Conservation (phyloP, 768 basidiomycete genomes). For the Russula compacta region DNA sequence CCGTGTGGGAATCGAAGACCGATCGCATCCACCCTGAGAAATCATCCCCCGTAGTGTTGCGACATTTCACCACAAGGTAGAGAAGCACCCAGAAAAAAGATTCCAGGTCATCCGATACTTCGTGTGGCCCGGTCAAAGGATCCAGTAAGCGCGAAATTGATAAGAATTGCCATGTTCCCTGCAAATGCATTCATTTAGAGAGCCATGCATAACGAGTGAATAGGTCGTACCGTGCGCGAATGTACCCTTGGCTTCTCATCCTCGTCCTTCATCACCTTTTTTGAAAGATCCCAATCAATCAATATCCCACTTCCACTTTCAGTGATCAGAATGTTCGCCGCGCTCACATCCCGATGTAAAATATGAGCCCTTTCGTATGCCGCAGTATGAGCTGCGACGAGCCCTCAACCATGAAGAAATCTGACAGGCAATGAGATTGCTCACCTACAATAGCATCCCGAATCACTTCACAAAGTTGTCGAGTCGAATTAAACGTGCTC, state of each 20-base stretch:
- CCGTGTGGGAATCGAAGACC: background rate
- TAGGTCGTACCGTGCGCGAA: background rate
- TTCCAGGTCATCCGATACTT: conserved; percentile 18
- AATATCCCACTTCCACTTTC: background rate
- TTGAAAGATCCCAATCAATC: conserved; percentile 4
- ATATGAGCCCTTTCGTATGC: too few relatives aligned
- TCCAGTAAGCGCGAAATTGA: background rate
- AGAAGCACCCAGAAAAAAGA: conserved; percentile 16
- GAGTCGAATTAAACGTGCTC: background rate
- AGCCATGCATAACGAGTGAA: background rate
- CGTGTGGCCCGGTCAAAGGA: background rate
- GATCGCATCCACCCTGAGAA: background rate
- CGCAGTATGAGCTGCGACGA: background rate
- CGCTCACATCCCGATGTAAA: too few relatives aligned
- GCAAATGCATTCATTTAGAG: background rate
- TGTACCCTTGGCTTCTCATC: background rate
- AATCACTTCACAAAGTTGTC: background rate
- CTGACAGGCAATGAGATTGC: background rate
- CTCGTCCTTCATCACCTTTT: background rate
- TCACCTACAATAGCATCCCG: background rate
- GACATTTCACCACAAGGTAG: background rate
- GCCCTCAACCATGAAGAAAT: background rate
- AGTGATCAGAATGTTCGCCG: too few relatives aligned
- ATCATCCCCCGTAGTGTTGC: background rate
- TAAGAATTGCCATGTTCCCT: conserved; percentile 21